Evolutionary conservation across 441 rosid species (phyloP).

Genomic region (Gossypium lobatum): DNA sequence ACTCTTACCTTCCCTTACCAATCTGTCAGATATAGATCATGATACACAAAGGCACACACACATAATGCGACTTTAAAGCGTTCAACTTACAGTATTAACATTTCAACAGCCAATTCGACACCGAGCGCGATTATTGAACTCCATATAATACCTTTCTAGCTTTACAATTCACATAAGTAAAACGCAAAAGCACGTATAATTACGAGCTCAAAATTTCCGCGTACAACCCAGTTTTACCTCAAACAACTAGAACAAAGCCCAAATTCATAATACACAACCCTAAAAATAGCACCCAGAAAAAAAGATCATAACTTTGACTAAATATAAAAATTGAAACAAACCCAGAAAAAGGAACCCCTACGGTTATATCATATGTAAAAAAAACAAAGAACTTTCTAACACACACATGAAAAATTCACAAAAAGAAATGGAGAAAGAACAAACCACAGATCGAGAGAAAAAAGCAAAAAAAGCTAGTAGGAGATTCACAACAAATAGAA

Average conservation of each 20-base stretch:
- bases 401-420: neutral
- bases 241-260: neutral
- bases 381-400: neutral
- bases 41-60: neutral
- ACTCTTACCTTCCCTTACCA: neutral
- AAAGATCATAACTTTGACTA: neutral
- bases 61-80: neutral
- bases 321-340: neutral
- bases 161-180: neutral
- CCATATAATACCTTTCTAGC: neutral
- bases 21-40: neutral
- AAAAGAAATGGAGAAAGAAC: neutral
- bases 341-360: neutral
- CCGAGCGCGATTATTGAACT: neutral
- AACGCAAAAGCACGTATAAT: neutral
- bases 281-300: neutral
- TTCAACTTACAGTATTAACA: neutral
- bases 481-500: neutral
- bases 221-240: neutral
- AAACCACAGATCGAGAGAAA: conserved; percentile 10
- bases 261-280: neutral
- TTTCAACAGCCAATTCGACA: neutral
- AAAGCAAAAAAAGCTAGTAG: neutral
- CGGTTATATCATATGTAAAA: neutral
- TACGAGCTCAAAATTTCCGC: neutral